Evolutionary conservation across 1,284 basidiomycete genomes (phyloP), one percentile per base, ranked within the genome.

Genomic region (Phellopilus nigrolimitatus): DNA sequence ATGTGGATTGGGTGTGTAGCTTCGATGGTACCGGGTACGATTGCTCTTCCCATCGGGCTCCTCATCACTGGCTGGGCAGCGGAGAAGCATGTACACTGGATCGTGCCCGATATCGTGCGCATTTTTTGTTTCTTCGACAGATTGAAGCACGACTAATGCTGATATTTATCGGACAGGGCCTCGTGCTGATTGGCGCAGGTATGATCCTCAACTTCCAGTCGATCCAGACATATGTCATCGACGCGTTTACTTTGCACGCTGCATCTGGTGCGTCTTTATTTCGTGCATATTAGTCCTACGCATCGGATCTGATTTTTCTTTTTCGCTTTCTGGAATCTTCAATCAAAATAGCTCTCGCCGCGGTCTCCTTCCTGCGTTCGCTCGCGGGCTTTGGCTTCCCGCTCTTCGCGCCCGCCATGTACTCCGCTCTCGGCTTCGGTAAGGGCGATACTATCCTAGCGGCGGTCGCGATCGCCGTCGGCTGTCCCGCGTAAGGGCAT

Each of bases 21-120:
- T 0, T 67, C 77, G 1, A 78, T 89, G 73, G 60, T 87, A 19
- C 72, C 79, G 0, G 81, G 80, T 0, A 73, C 75, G 0, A 54
- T 80, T 1, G 9, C 79, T 1, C 69, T 85, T 4, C 78, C 81
- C 0, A 64, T 76, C 0, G 87, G 86, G 0, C 63, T 88, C 6
- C 63, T 89, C 17, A 65, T 88, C 9, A 66, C 76, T 1, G 86
- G 87, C 10, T 90, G 86, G 86, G 71, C 76, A 0, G 79, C 79
- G 3, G 60, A 83, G 46, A 63, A 71, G 1, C 63, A 66, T 21
- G 60, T 76, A 0, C 79, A 79, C 55, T 90, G 86, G 86, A 80
- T 88, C 52, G 79, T 67, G 0, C 76, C 81, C 0, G 82, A 87
- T 57, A 72, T 86, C 37, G n/a, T n/a, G n/a, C n/a, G n/a, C n/a